Evolutionary conservation across 1,284 basidiomycete species (phyloP).

Genomic region (Ustanciosporium gigantosporum): DNA sequence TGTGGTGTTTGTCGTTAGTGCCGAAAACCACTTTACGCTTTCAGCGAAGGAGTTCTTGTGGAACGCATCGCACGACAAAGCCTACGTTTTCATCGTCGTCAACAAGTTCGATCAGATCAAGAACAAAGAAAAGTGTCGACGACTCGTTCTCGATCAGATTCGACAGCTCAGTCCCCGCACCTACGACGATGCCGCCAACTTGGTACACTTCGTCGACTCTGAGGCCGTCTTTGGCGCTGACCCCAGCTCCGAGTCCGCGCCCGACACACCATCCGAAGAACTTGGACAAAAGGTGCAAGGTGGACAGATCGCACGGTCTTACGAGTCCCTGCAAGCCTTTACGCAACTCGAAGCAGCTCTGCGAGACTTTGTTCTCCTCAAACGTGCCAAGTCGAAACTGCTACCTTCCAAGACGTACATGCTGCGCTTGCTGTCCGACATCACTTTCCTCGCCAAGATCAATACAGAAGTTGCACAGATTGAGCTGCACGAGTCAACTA

Average conservation of each 20-base stretch:
- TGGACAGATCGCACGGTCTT: slow-evolving; percentile 5
- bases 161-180: slow-evolving; percentile 87
- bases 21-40: slow-evolving; percentile 98
- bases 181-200: slow-evolving; percentile 84
- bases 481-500: slow-evolving; percentile 76
- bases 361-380: slow-evolving; percentile 91
- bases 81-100: slow-evolving; percentile 96
- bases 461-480: slow-evolving; percentile 82
- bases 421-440: slow-evolving; percentile 81
- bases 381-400: slow-evolving; percentile 93
- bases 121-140: slow-evolving; percentile 91
- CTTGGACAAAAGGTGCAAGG: slow-evolving; percentile 30
- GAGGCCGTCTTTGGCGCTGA: slow-evolving; percentile 58
- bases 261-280: slow-evolving; percentile 38
- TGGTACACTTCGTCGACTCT: slow-evolving; percentile 98
- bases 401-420: slow-evolving; percentile 93
- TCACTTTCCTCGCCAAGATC: slow-evolving; percentile 81
- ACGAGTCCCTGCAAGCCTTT: slow-evolving; percentile 65
- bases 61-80: slow-evolving; percentile 94
- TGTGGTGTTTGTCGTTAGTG: slow-evolving; percentile 95
- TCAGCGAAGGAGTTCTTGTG: slow-evolving; percentile 92
- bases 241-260: slow-evolving; percentile 29
- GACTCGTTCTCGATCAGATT: slow-evolving; percentile 91
- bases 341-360: slow-evolving; percentile 87
- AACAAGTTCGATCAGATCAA: slow-evolving; percentile 96